Base-by-base conservation (phyloP, 2,329 filamentous ascomycete genomes). In the Plenodomus tracheiphilus region DNA sequence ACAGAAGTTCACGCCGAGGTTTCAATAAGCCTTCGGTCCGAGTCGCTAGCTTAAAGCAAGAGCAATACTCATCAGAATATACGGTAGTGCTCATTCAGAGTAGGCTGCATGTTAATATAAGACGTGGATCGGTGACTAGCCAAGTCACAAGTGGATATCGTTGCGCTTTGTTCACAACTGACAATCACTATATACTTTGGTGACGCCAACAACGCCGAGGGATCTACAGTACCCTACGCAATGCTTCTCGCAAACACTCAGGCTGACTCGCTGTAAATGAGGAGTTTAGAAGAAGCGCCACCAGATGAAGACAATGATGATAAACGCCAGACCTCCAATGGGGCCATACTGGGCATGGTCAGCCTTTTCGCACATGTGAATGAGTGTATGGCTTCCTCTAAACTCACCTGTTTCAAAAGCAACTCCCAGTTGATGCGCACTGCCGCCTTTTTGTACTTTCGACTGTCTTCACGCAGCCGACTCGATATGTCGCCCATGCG, bases 341-440 rank as follows among this genome's bases (percentile, higher is more conserved):
- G 94, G 94, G 1, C 91, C 94, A 70, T 97, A 99, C 84, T 85
- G 46, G 34, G 6, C 16, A 16, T 20, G 16, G 55, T 68, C 42
- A 66, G 60, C 46, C 39, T 39, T 41, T 20, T 40, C 30, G 18
- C 22, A 10, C 18, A 16, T 16, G 0, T n/a, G 2, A 7, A 19
- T 8, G 42, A 15, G 15, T 25, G 11, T 6, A 15, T n/a, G 9
- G 25, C 2, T n/a, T 18, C 13, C n/a, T 7, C 11, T 37, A 28
- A 11, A 68, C 77, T 67, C 59, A 84, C 81, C 77, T 97, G 93
- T 80, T 97, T 97, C 54, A 97, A 60, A 71, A 99, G 77, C 71
- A 97, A 77, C 74, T 99, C 93, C 95, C 94, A 99, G 74, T 99
- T 99, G 73, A 99, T 99, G 69, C 88, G 83, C 47, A 96, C 91